Conservation (phyloP, 176 grass and related monocot genomes). For the Rhynchospora tenuis region DNA sequence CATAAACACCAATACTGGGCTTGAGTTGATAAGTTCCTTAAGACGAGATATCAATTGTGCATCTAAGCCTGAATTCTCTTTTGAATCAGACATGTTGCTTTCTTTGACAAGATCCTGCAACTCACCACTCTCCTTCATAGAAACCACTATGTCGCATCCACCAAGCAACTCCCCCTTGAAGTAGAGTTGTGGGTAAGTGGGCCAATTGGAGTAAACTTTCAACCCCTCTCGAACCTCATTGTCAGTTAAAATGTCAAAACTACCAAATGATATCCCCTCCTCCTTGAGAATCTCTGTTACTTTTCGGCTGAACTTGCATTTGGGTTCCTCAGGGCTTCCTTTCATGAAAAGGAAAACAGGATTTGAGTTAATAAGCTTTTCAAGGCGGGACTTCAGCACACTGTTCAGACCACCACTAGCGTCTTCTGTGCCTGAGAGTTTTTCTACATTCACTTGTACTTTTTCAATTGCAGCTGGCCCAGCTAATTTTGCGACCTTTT, state of each 20-base stretch:
- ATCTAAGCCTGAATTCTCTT: constrained; percentile 36
- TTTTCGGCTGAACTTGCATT: constrained; percentile 85
- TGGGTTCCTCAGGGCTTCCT: constrained; percentile 75
- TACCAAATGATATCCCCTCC: constrained; percentile 72
- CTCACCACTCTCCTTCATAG: constrained; percentile 85
- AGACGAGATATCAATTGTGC: constrained; percentile 42
- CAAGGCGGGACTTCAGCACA: constrained; percentile 50
- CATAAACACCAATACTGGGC: constrained; percentile 77
- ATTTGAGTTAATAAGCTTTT: constrained; percentile 79
- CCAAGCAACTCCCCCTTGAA: constrained; percentile 89
- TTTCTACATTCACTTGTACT: constrained; percentile 21
- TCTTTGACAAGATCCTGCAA: constrained; percentile 74
- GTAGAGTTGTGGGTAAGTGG: constrained; percentile 90
- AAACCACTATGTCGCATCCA: constrained; percentile 83
- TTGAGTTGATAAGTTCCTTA: constrained; percentile 49
- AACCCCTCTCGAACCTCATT: constrained; percentile 83
- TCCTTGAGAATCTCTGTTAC: constrained; percentile 78
- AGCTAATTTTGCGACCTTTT: constrained; percentile 80
- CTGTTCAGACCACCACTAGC: constrained; percentile 11
- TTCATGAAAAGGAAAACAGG: constrained; percentile 90
- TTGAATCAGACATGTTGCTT: constrained; percentile 42
- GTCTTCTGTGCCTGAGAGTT: background rate
- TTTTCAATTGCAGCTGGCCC: constrained; percentile 56
- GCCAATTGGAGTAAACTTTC: constrained; percentile 95
- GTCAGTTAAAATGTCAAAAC: constrained; percentile 81